Evolutionary conservation across 306 rosid genomes (phyloP).

Genomic region (Bauhinia variegata): DNA sequence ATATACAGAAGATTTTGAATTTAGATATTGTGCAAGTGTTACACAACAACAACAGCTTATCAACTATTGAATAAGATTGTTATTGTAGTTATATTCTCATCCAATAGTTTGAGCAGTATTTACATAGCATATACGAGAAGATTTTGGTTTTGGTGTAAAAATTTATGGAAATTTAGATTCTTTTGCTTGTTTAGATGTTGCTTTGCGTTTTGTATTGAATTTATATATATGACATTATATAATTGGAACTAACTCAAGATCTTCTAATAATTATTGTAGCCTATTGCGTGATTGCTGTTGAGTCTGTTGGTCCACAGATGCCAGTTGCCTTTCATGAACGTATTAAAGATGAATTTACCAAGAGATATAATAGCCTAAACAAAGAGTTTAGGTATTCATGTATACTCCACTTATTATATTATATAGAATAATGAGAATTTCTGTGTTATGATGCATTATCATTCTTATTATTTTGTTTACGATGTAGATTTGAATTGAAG

Average conservation of each 20-base stretch:
- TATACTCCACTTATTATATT: slow-evolving; percentile 2
- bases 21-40: no score
- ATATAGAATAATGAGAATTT: slow-evolving; percentile 6
- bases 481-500: slow-evolving; percentile 71
- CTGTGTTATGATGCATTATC: slow-evolving; percentile 27
- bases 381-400: slow-evolving; percentile 76
- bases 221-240: slow-evolving; percentile 5
- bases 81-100: no score
- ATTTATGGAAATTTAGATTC: no score
- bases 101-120: no score
- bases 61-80: no score
- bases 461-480: slow-evolving; percentile 29
- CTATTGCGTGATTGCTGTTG: slow-evolving; percentile 87
- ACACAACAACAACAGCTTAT: no score
- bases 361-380: slow-evolving; percentile 74
- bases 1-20: no score
- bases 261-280: slow-evolving; percentile 52
- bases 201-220: slow-evolving; percentile 21
- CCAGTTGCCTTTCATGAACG: slow-evolving; percentile 91
- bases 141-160: no score
- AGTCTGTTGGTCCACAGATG: slow-evolving; percentile 76
- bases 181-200: no score
- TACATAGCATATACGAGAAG: no score
- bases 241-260: slow-evolving; percentile 41
- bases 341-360: slow-evolving; percentile 77